Conservation (phyloP, 352 stramenopile genomes). For the Pythium insidiosum region DNA sequence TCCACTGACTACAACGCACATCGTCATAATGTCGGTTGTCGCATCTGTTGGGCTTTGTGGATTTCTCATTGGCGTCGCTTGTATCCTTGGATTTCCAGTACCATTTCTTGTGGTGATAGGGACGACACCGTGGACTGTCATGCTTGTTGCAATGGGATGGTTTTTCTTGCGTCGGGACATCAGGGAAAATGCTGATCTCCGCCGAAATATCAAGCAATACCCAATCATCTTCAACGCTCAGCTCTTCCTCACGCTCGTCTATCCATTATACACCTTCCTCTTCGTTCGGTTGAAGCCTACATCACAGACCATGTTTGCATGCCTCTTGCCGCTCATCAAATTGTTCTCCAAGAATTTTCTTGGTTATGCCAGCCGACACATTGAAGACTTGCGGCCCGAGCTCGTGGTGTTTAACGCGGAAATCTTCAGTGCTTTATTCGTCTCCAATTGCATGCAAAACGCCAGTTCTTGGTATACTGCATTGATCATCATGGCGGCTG, state of each 20-base stretch:
- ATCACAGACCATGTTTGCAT: slow-evolving; percentile 6
- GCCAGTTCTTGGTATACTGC: slow-evolving; percentile 10
- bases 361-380: slow-evolving; percentile 4
- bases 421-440: slow-evolving; percentile 30
- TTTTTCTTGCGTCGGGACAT: neutral
- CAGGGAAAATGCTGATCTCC: neutral
- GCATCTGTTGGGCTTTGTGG: slow-evolving; percentile 1
- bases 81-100: too few relatives aligned
- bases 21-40: neutral
- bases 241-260: slow-evolving; percentile 8
- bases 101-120: neutral
- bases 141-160: neutral
- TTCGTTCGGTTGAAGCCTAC: slow-evolving; percentile 1
- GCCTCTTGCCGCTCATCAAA: slow-evolving; percentile 24
- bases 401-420: slow-evolving; percentile 22
- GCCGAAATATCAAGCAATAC: neutral
- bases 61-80: slow-evolving; percentile 4
- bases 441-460: slow-evolving; percentile 23
- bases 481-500: slow-evolving; percentile 11
- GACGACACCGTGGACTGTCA: neutral
- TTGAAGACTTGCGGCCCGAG: slow-evolving; percentile 18
- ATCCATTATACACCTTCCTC: slow-evolving; percentile 8
- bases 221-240: neutral
- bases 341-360: slow-evolving; percentile 22
- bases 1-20: neutral